phyloP scores from a whole-genome alignment of 2,329 filamentous ascomycete species.

The Verticillium longisporum region DNA sequence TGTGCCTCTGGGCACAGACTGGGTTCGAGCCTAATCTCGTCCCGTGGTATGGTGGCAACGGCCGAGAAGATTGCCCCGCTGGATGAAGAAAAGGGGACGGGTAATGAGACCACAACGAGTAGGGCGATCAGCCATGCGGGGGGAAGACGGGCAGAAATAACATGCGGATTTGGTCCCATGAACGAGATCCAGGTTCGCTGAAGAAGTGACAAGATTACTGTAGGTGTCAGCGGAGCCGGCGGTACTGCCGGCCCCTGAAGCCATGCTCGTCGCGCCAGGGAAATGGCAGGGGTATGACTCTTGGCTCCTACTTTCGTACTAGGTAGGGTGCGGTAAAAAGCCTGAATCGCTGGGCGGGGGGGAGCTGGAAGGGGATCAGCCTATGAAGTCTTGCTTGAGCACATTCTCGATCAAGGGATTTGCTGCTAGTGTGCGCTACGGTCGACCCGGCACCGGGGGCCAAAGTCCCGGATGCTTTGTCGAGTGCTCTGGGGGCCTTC shows the following conservation, averaged over 20 bases:
- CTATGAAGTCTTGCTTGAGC: not conserved
- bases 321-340: not conserved
- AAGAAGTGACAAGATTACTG: not conserved
- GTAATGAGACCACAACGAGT: not conserved
- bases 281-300: not conserved
- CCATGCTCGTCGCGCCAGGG: not conserved
- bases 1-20: not conserved
- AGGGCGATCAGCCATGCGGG: not conserved
- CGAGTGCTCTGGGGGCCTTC: not conserved
- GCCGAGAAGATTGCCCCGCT: not conserved
- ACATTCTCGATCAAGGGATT: not conserved
- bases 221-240: not conserved
- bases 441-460: not conserved
- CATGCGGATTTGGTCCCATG: not conserved
- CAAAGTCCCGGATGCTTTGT: not conserved
- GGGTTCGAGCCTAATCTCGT: not conserved
- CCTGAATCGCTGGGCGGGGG: not conserved
- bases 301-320: not conserved
- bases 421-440: not conserved
- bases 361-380: not conserved
- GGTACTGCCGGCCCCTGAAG: not conserved
- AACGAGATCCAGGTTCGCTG: not conserved
- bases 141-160: not conserved
- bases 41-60: not conserved
- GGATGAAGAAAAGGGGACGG: not conserved